Evolutionary conservation across 2,329 filamentous ascomycete genomes (phyloP).

Genomic region (Aspergillus phoenicis): DNA sequence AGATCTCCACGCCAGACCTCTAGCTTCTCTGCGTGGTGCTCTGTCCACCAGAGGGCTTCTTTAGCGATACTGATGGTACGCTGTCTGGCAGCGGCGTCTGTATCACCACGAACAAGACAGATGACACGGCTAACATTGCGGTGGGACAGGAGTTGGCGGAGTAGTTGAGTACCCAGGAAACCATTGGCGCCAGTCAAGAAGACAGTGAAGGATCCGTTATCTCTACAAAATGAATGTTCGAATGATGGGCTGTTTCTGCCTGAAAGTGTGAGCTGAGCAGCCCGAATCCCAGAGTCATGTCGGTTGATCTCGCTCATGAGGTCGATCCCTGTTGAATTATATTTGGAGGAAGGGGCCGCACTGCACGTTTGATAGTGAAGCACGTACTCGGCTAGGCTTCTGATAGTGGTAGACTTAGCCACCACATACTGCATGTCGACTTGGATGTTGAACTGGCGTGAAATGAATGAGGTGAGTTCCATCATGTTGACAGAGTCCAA

Average conservation of each 20-base stretch:
- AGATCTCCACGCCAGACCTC: conserved; percentile 28
- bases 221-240: too few species aligned
- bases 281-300: neutral
- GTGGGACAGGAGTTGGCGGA: conserved; percentile 20
- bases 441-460: neutral
- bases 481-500: neutral
- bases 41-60: conserved; percentile 24
- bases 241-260: neutral
- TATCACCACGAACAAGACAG: conserved; percentile 20
- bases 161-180: conserved; percentile 27
- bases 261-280: neutral
- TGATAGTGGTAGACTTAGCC: too few species aligned
- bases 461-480: neutral
- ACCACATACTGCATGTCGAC: neutral
- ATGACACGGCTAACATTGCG: conserved; percentile 17
- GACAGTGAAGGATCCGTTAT: conserved; percentile 3
- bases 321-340: too few species aligned
- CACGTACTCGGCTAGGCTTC: too few species aligned
- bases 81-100: neutral
- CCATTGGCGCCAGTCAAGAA: conserved; percentile 27
- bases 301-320: too few species aligned
- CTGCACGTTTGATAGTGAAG: too few species aligned
- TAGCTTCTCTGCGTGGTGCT: conserved; percentile 16
- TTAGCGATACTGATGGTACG: conserved; percentile 14
- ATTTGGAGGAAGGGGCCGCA: too few species aligned